Base-by-base conservation (phyloP, 2,329 filamentous ascomycete species). In the Shiraia bambusicola region DNA sequence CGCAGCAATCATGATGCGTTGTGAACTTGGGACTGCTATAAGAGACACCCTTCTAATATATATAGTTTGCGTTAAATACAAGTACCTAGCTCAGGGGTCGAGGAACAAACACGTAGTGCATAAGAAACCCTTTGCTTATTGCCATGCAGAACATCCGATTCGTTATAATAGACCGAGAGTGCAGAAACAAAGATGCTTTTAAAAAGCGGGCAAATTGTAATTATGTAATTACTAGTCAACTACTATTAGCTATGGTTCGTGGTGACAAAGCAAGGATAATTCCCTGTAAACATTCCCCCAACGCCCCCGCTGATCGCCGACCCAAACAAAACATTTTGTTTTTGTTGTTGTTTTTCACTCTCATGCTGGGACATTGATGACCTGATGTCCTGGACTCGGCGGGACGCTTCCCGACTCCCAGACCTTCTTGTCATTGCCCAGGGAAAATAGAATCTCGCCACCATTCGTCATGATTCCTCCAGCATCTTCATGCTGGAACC, bases 401-500 rank as follows among this genome's bases (percentile, higher is more conserved):
- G 65, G 64, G 6, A 58, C 54, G 24, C 61, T 55, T 0, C 65
- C 65, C 1, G 54, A 61, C 49, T 65, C 66, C 62, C 59, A 66
- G 6, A 57, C 40, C 33, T 40, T 57, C 33, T 58, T 42, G 37
- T 65, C 56, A 4, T 13, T 37, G 1, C 65, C 63, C 3, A 69
- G 40, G 8, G 17, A 41, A 16, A 69, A 69, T 16, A 61, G 5
- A 31, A 69, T 66, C 36, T 67, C 63, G 4, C 65, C 66, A 1
- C 66, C 65, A 6, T 61, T 32, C 1, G 42, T 56, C 63, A 67
- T 66, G 15, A 66, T 61, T 0, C 56, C 60, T 1, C 56, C 62
- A 0, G 46, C 58, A 54, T 81, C 75, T 1, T 72, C 69, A 56
- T 81, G 77, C 40, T 73, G 69, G 13, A 82, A 69, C 79, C 79